Percentiles rank a stretch among this genome's conserved stretches.
Evolutionary conservation across 2,329 filamentous ascomycete genomes (phyloP).

Genomic region (Neodidymelliopsis sp.): DNA sequence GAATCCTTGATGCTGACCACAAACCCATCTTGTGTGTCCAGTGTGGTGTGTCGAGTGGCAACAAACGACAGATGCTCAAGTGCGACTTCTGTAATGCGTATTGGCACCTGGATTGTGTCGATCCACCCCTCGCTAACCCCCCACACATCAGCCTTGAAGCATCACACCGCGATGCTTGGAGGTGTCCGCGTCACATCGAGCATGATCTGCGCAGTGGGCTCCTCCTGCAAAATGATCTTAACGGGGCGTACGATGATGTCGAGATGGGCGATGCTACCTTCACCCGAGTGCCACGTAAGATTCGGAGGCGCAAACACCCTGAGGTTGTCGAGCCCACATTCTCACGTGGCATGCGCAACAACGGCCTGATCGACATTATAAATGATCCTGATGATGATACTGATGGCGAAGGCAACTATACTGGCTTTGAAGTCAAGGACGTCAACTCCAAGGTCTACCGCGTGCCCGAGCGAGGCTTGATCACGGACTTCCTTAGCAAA

Average conservation of each 20-base stretch:
- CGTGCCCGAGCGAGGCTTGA: slow-evolving; percentile 56
- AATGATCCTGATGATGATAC: slow-evolving; percentile 54
- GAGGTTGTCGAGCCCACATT: slow-evolving; percentile 57
- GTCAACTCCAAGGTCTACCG: slow-evolving; percentile 52
- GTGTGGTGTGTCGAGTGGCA: slow-evolving; percentile 72
- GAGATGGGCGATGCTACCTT: slow-evolving; percentile 39
- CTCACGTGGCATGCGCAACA: slow-evolving; percentile 67
- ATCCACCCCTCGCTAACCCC: slow-evolving; percentile 81
- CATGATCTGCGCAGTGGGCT: slow-evolving; percentile 66
- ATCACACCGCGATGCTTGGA: slow-evolving; percentile 75
- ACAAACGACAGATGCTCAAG: slow-evolving; percentile 76
- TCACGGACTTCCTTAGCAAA: slow-evolving; percentile 68
- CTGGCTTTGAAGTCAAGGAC: slow-evolving; percentile 38
- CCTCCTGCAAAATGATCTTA: slow-evolving; percentile 45
- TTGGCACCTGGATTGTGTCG: slow-evolving; percentile 93
- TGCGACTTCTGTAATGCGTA: slow-evolving; percentile 83
- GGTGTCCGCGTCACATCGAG: slow-evolving; percentile 86
- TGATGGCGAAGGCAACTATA: slow-evolving; percentile 51
- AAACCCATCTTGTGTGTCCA: slow-evolving; percentile 78
- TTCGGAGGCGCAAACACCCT: slow-evolving; percentile 60
- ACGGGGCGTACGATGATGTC: slow-evolving; percentile 34
- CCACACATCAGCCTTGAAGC: slow-evolving; percentile 63
- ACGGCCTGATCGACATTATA: slow-evolving; percentile 56
- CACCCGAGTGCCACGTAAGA: slow-evolving; percentile 48
- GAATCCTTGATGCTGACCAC: slow-evolving; percentile 75